These are phyloP conservation scores for Rhizophora apiculata DNA, from an alignment of 345 rosid genomes.

Conservation along the genomic window DNA sequence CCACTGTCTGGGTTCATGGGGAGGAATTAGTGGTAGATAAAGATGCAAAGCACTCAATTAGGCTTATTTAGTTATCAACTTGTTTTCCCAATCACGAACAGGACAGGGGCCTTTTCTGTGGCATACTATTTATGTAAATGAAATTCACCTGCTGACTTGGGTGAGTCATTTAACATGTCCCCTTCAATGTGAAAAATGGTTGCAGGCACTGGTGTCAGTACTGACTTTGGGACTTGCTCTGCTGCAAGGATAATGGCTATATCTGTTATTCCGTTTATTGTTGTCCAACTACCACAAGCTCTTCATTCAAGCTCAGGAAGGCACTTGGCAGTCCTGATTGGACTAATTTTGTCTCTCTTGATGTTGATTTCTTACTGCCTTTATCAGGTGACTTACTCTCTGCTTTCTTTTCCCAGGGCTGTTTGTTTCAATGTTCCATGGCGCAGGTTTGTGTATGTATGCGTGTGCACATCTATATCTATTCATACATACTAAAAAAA, in stretches of 20 bases:
- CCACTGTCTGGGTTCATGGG: neutral
- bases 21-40: neutral
- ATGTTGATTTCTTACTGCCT: conserved; percentile 30
- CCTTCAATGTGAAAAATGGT: neutral
- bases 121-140: too few relatives aligned
- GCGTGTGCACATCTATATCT: too few relatives aligned
- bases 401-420: neutral
- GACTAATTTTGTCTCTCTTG: conserved; percentile 19
- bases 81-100: too few relatives aligned
- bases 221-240: conserved; percentile 42
- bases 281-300: conserved; percentile 32
- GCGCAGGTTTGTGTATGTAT: too few relatives aligned
- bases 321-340: conserved; percentile 21
- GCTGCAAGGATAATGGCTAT: conserved; percentile 41
- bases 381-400: conserved; percentile 28
- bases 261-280: conserved; percentile 38
- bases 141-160: too few relatives aligned
- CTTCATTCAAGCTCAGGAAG: conserved; percentile 18
- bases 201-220: conserved; percentile 34
- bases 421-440: too few relatives aligned
- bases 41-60: neutral
- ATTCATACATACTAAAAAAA: too few relatives aligned
- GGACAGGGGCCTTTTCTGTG: too few relatives aligned
- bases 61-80: too few relatives aligned
- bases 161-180: neutral